Evolutionary conservation across 495 filamentous ascomycete species (phyloP).

Genomic region (Penicillium argentinense): DNA sequence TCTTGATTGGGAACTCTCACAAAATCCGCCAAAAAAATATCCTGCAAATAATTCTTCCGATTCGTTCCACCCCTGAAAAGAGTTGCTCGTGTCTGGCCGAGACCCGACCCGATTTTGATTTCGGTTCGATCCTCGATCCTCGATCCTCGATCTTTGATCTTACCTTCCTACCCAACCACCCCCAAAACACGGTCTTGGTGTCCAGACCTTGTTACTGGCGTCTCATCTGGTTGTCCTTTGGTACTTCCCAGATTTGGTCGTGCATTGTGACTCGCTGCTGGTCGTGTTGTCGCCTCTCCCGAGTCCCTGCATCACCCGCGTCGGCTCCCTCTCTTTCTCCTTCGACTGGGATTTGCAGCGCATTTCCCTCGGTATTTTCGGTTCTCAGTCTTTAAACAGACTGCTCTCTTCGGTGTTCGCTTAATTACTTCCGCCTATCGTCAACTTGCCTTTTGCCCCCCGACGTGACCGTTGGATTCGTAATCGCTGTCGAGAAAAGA

Average conservation of each 20-base stretch:
- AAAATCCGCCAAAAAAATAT: conserved; percentile 29
- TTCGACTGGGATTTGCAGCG: conserved; percentile 45
- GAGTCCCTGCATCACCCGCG: conserved; percentile 13
- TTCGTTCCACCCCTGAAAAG: conserved; percentile 31
- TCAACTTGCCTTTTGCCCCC: conserved; percentile 3
- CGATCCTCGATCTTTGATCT: background rate
- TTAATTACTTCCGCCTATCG: conserved; percentile 22
- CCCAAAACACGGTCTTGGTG: too few species aligned
- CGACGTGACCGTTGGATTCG: conserved; percentile 5
- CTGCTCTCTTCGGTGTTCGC: conserved; percentile 15
- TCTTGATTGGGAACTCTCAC: conserved; percentile 16
- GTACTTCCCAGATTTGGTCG: too few species aligned
- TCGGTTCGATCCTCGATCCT: background rate
- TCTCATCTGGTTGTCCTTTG: too few species aligned
- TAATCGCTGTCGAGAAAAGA: background rate
- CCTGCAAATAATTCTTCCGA: conserved; percentile 28
- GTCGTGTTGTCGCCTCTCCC: conserved; percentile 18
- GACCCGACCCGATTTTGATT: conserved; percentile 19
- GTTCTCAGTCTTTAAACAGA: conserved; percentile 14
- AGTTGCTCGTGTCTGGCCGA: conserved; percentile 25
- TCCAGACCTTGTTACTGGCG: too few species aligned
- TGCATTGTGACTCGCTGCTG: conserved; percentile 14
- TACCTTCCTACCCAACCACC: background rate
- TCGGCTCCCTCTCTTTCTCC: conserved; percentile 21
- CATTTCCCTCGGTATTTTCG: conserved; percentile 33